Conservation (phyloP, 176 grass and related monocot species). For the Oryza meyeriana region DNA sequence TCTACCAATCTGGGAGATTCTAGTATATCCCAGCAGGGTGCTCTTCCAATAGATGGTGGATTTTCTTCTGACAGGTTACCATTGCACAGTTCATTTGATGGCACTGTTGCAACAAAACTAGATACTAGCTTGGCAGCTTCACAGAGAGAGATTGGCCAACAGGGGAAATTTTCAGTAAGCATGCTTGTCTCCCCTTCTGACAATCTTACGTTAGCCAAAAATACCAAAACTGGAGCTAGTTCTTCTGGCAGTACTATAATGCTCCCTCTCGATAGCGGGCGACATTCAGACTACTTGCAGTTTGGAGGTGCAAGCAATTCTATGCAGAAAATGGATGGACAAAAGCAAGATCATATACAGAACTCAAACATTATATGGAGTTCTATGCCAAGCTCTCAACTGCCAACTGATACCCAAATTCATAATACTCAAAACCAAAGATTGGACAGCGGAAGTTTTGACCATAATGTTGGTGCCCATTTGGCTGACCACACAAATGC, state of each 20-base stretch:
- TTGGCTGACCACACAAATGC: constrained; percentile 38
- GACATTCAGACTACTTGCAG: constrained; percentile 49
- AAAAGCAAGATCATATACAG: constrained; percentile 42
- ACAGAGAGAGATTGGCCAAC: constrained; percentile 18
- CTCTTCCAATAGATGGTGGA: constrained; percentile 32
- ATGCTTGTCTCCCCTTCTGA: constrained; percentile 23
- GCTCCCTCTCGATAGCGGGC: constrained; percentile 28
- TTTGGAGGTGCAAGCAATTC: constrained; percentile 47
- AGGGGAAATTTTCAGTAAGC: constrained; percentile 29
- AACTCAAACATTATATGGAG: not conserved
- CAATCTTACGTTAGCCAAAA: constrained; percentile 39
- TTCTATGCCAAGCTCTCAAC: not conserved
- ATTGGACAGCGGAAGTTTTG: constrained; percentile 39
- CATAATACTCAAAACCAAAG: constrained; percentile 22
- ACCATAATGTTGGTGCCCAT: constrained; percentile 28
- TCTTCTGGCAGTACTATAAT: constrained; percentile 37
- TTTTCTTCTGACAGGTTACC: constrained; percentile 50
- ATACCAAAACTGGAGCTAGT: constrained; percentile 32
- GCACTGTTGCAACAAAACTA: constrained; percentile 23
- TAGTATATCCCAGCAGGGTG: constrained; percentile 34
- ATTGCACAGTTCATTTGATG: constrained; percentile 29
- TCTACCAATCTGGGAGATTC: constrained; percentile 38
- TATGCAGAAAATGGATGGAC: constrained; percentile 41
- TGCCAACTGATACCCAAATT: not conserved
- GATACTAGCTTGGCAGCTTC: constrained; percentile 25